Base-by-base conservation (phyloP, 1,284 basidiomycete species). In the Salmacisia buchloeana region DNA sequence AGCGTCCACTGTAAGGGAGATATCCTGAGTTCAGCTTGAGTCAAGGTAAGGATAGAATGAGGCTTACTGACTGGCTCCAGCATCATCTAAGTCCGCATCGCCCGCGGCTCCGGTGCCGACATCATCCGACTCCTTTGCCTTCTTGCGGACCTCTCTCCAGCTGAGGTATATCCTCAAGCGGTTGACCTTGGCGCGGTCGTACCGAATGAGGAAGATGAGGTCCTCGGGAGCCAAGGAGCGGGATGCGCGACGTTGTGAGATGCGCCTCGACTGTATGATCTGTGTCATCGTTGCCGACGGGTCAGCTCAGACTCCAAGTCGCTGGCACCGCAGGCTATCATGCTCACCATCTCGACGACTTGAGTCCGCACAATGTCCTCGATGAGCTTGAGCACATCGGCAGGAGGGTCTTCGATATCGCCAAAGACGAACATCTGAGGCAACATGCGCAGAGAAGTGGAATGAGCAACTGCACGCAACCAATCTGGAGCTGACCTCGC, bases 101-200 rank as follows among this genome's bases (percentile, higher is more conserved):
- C 92, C 90, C 1, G 89, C 88, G 18, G 86, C 90, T 10, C 85
- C 89, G 12, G 86, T 89, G 2, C 85, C 89, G 64, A 88, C 88
- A 9, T 87, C 89, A 46, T 76, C 78, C 9, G 74, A 69, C 58
- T 96, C 92, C 76, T 96, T 96, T 6, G 92, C 92, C 70, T 92
- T 90, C 77, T 96, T 96, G 18, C 94, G 86, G 6, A 97, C 94
- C 70, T 97, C 94, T 77, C 96, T 97, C 94, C 94, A 98, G 0
- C 90, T 91, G n/a, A 98, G 85, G 77, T 97, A 97, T 10, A 92
- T 96, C 29, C 92, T 82, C 21, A 97, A 83, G 27, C 94, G 85
- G 80, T 97, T 96, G 65, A 97, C 91, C 81, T 97, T 96, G 23
- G 89, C 91, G 66, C 91, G 84, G 81, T 97, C 94, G 75, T 96